Evolutionary conservation across 371 early-diverging fungal species (phyloP).

Genomic region (Circinella minor): DNA sequence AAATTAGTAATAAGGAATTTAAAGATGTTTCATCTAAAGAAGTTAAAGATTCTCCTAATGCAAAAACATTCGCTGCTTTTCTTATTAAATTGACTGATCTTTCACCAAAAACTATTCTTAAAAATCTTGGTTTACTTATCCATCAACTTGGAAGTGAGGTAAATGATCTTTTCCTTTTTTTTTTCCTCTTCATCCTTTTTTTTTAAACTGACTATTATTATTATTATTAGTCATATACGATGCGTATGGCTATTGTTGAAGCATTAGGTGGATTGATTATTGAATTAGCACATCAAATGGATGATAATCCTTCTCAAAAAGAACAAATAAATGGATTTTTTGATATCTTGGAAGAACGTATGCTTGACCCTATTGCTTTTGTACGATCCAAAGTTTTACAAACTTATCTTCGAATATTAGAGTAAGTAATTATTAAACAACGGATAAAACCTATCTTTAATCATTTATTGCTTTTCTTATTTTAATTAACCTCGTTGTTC

Average conservation of each 20-base stretch:
- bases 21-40: constrained; percentile 55
- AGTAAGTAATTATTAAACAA: constrained; percentile 50
- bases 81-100: constrained; percentile 82
- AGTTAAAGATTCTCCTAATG: constrained; percentile 73
- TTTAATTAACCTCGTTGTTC: too few species aligned
- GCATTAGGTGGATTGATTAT: constrained; percentile 83
- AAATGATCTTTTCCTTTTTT: constrained; percentile 11
- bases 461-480: too few species aligned
- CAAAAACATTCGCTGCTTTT: constrained; percentile 86
- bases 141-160: constrained; percentile 89
- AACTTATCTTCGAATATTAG: constrained; percentile 77
- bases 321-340: constrained; percentile 75
- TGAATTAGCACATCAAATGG: constrained; percentile 61
- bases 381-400: constrained; percentile 90
- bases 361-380: constrained; percentile 83
- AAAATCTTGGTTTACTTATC: constrained; percentile 84
- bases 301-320: constrained; percentile 63
- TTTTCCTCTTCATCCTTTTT: not conserved
- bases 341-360: constrained; percentile 89
- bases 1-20: constrained; percentile 66
- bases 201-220: not conserved
- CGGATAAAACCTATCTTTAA: too few species aligned
- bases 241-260: constrained; percentile 88
- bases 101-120: constrained; percentile 79
- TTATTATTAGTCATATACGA: constrained; percentile 70